A percentile compares a stretch with the other conserved stretches of the same genome.
These are phyloP conservation scores for Auricularia cornea DNA, from an alignment of 768 basidiomycete species.

Conservation along the genomic window DNA sequence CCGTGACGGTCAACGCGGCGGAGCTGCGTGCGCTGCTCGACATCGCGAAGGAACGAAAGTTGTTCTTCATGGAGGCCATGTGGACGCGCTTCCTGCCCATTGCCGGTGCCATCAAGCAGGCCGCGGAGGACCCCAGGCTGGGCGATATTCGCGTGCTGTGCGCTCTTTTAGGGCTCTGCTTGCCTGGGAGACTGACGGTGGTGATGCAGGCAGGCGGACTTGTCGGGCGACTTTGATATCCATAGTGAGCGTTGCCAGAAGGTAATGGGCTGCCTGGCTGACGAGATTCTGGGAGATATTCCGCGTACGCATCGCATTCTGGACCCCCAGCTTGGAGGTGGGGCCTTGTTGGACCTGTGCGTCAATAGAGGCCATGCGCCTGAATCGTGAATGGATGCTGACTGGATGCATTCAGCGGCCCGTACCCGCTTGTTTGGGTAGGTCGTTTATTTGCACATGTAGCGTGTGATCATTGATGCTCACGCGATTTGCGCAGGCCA, in stretches of 20 bases:
- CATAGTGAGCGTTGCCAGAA: slow-evolving; percentile 45
- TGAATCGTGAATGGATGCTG: neutral
- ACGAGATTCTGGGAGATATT: slow-evolving; percentile 35
- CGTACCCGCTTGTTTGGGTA: slow-evolving; percentile 78
- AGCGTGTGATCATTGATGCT: slow-evolving; percentile 7
- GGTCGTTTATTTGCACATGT: slow-evolving; percentile 9
- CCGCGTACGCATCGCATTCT: slow-evolving; percentile 67
- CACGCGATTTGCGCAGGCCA: slow-evolving; percentile 50
- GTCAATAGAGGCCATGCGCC: slow-evolving; percentile 16
- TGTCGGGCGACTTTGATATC: slow-evolving; percentile 62
- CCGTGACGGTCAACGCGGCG: slow-evolving; percentile 67
- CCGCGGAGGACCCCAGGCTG: slow-evolving; percentile 54
- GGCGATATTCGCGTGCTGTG: slow-evolving; percentile 54
- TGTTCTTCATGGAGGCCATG: slow-evolving; percentile 90
- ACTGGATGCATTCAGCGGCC: slow-evolving; percentile 42
- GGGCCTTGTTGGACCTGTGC: slow-evolving; percentile 76
- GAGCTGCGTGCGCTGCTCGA: slow-evolving; percentile 67
- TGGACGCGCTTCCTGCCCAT: slow-evolving; percentile 83
- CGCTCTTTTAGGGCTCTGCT: too few relatives aligned
- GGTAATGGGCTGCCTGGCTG: neutral
- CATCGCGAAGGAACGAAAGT: slow-evolving; percentile 65
- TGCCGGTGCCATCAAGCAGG: slow-evolving; percentile 50
- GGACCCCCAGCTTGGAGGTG: slow-evolving; percentile 73
- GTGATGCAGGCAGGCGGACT: slow-evolving; percentile 60
- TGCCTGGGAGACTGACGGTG: too few relatives aligned